Conservation (phyloP, 495 filamentous ascomycete species). For the Cercophora sp. region DNA sequence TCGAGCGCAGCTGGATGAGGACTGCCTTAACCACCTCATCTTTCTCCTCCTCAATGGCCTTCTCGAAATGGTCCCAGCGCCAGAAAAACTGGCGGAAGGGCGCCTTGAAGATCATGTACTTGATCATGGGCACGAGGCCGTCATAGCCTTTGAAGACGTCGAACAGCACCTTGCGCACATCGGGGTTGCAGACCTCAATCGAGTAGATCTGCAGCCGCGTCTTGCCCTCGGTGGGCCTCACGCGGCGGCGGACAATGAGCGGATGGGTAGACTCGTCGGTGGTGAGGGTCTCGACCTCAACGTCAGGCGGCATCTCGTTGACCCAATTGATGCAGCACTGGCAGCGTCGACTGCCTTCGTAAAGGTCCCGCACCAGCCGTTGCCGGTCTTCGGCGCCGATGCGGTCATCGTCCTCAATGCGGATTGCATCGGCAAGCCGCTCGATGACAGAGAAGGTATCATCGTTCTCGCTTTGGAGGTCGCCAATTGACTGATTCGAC, state of each 20-base stretch:
- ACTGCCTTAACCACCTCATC: conserved; percentile 15
- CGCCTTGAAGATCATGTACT: conserved; percentile 25
- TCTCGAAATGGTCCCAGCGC: conserved; percentile 22
- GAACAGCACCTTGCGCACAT: conserved; percentile 59
- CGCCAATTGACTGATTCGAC: background rate
- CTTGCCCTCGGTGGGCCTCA: conserved; percentile 11
- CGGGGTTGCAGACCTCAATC: conserved; percentile 38
- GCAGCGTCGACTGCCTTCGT: conserved; percentile 27
- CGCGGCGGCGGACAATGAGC: conserved; percentile 17
- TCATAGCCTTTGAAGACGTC: conserved; percentile 57
- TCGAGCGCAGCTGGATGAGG: conserved; percentile 18
- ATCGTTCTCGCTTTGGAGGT: conserved; percentile 8
- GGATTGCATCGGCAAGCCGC: conserved; percentile 21
- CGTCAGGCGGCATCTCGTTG: conserved; percentile 19
- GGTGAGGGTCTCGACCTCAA: conserved; percentile 14
- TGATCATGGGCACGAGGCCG: conserved; percentile 53
- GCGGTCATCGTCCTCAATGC: conserved; percentile 15
- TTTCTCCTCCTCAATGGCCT: conserved; percentile 15
- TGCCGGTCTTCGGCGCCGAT: conserved; percentile 15
- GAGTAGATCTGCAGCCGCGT: conserved; percentile 16
- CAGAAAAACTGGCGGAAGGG: conserved; percentile 25
- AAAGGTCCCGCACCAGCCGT: conserved; percentile 23
- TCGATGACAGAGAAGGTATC: conserved; percentile 22
- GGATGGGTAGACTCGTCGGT: conserved; percentile 10
- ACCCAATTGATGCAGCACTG: conserved; percentile 31